Evolutionary conservation across 192 early-diverging fungal species (phyloP).

Genomic region (Diversispora epigaea): DNA sequence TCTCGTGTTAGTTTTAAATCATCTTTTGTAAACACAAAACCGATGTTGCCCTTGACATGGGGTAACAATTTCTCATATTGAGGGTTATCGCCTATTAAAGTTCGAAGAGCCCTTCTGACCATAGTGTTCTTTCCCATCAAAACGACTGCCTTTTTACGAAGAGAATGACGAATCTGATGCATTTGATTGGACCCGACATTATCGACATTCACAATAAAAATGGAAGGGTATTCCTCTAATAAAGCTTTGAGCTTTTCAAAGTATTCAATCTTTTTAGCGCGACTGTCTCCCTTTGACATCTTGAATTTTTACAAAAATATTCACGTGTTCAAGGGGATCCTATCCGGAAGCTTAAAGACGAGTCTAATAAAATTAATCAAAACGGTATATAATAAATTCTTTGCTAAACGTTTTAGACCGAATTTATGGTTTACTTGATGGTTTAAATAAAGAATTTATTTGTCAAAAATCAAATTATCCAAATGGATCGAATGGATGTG

Average conservation of each 20-base stretch:
- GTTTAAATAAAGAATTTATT: not conserved
- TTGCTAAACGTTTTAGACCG: too few species aligned
- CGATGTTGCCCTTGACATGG: slow-evolving; percentile 92
- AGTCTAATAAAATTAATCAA: slow-evolving; percentile 11
- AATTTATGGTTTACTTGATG: not conserved
- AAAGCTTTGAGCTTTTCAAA: slow-evolving; percentile 88
- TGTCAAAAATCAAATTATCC: not conserved
- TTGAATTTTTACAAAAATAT: slow-evolving; percentile 40
- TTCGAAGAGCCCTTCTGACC: slow-evolving; percentile 83
- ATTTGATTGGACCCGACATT: slow-evolving; percentile 99
- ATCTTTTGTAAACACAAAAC: slow-evolving; percentile 99
- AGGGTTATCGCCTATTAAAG: slow-evolving; percentile 70
- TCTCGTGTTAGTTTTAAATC: slow-evolving; percentile 95
- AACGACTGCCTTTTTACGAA: slow-evolving; percentile 89
- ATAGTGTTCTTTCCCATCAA: slow-evolving; percentile 99
- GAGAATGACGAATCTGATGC: slow-evolving; percentile 91
- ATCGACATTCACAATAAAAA: slow-evolving; percentile 99
- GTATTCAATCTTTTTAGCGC: slow-evolving; percentile 92
- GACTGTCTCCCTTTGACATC: slow-evolving; percentile 98
- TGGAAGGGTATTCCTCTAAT: slow-evolving; percentile 90
- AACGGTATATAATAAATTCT: too few species aligned
- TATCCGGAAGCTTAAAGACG: slow-evolving; percentile 32
- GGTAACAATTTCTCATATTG: slow-evolving; percentile 81
- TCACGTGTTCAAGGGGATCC: slow-evolving; percentile 65
- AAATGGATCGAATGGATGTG: not conserved